Base-by-base conservation (phyloP, 1,284 basidiomycete species). In the Leccinum angustisporum region DNA sequence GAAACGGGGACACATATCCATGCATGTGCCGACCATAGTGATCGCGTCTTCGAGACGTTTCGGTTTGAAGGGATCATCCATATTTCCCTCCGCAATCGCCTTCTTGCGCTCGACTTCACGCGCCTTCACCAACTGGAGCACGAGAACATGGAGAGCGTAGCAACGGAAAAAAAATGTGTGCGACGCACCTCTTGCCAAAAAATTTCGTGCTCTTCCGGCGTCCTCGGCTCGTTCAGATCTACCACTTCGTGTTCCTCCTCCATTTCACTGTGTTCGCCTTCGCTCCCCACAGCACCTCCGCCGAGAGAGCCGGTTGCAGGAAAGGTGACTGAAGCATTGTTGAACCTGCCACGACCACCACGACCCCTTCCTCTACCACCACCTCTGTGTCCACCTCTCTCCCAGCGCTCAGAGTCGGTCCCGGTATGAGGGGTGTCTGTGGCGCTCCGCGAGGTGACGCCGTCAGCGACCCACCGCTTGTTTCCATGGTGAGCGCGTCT, bases 1-100 rank as follows among this genome's bases (percentile, higher is more conserved):
- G 69, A 94, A 97, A 57, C 91, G 88, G 5, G 95, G 93, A 74
- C 97, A 98, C 95, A 98, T 98, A 65, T 92, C 90, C 77, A 83
- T 79, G 72, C 97, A 98, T 1, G 93, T 96, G 18, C 97, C 97
- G 13, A 92, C 84, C 70, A 98, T 88, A 34, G 90, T 91, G 59
- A 95, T 92, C 3, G 97, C 95, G 63, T 95, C 90, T 63, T 91
- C 90, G 7, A 98, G 82, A 27, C 90, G 83, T 66, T 90, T 92
- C 4, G 91, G 85, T 33, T 30, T 85, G 75, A 21, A 21, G 21
- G 21, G 21, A 21, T 95, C 92, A 61, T 93, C 92, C 82, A 97
- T 94, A 68, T 92, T 86, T 5, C 95, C 94, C 34, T 90, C 85
- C 3, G 86, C 81, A 62, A 97, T 94, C n/a, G 91, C 92, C 43